Conservation (phyloP, 208 protist species). For the Acanthamoeba lugdunensis region DNA sequence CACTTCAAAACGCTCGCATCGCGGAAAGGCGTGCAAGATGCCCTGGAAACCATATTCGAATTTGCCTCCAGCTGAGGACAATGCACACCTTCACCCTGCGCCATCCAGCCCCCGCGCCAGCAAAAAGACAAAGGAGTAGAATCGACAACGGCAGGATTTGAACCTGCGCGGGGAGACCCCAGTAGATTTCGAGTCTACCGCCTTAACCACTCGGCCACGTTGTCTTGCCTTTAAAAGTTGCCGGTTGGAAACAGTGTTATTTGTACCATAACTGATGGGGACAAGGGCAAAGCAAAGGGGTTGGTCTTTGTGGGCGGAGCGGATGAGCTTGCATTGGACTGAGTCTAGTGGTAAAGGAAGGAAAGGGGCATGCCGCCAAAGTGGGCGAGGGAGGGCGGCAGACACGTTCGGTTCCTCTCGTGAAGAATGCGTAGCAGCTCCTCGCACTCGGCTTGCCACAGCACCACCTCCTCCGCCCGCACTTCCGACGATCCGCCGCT, state of each 20-base stretch:
- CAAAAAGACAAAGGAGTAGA: no score
- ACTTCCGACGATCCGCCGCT: background rate
- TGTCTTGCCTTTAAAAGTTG: no score
- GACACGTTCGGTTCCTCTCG: background rate
- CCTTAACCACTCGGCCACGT: no score
- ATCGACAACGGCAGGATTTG: no score
- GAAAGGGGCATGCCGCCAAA: background rate
- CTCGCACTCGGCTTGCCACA: constrained; percentile 16
- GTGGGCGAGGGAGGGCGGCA: background rate
- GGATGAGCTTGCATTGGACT: no score
- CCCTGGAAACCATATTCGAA: background rate
- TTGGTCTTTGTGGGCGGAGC: no score
- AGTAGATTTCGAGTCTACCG: no score
- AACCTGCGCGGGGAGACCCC: no score
- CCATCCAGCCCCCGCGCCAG: no score
- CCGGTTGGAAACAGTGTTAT: no score
- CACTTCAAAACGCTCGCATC: background rate
- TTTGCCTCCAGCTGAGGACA: background rate
- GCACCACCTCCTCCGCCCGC: background rate
- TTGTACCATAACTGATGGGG: no score
- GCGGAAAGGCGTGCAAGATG: background rate
- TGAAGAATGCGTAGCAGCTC: background rate
- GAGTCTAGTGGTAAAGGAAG: background rate
- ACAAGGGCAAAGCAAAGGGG: no score
- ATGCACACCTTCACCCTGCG: background rate